A percentile compares a stretch with the other conserved stretches of the same genome.
phyloP scores from a whole-genome alignment of 2,329 filamentous ascomycete genomes.

The Torrubiellomyces zombiae region DNA sequence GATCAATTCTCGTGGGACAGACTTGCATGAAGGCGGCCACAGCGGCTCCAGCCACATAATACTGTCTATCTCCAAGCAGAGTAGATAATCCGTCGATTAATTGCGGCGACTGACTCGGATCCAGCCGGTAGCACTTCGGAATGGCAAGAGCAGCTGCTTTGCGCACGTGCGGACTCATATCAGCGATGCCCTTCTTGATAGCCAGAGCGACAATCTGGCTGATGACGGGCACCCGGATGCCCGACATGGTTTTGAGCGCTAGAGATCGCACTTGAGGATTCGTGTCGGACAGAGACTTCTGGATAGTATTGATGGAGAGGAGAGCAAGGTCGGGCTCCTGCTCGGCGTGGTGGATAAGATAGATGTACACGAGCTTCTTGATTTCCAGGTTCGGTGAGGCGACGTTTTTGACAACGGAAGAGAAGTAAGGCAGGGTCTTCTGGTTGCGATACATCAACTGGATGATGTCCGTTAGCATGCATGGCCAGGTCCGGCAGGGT shows the following conservation, averaged over 20 bases:
- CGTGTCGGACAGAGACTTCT: constrained; percentile 86
- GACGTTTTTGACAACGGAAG: constrained; percentile 95
- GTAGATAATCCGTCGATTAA: constrained; percentile 65
- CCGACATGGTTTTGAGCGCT: constrained; percentile 90
- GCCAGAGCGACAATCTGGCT: constrained; percentile 92
- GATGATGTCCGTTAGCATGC: constrained; percentile 1
- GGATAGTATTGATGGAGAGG: constrained; percentile 95
- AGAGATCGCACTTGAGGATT: constrained; percentile 85
- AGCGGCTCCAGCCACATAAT: constrained; percentile 89
- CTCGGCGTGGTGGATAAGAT: constrained; percentile 91
- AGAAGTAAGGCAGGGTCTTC: constrained; percentile 83
- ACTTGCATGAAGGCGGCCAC: constrained; percentile 79
- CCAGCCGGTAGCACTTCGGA: constrained; percentile 86
- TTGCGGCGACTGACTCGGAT: constrained; percentile 71
- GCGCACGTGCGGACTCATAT: constrained; percentile 89
- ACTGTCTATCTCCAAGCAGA: constrained; percentile 78
- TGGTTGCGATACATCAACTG: constrained; percentile 93
- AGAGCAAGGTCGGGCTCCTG: constrained; percentile 89
- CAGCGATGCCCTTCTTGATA: constrained; percentile 82
- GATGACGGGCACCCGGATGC: constrained; percentile 92
- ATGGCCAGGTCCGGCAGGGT: constrained; percentile 4
- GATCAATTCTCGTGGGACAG: constrained; percentile 71
- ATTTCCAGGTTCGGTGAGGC: constrained; percentile 87
- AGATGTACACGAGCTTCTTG: constrained; percentile 97
- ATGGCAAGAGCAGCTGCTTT: constrained; percentile 88